Percentiles rank a stretch among this genome's conserved stretches.
Evolutionary conservation across 148 eudicot genomes (phyloP).

Genomic region (Pharnaceum exiguum): DNA sequence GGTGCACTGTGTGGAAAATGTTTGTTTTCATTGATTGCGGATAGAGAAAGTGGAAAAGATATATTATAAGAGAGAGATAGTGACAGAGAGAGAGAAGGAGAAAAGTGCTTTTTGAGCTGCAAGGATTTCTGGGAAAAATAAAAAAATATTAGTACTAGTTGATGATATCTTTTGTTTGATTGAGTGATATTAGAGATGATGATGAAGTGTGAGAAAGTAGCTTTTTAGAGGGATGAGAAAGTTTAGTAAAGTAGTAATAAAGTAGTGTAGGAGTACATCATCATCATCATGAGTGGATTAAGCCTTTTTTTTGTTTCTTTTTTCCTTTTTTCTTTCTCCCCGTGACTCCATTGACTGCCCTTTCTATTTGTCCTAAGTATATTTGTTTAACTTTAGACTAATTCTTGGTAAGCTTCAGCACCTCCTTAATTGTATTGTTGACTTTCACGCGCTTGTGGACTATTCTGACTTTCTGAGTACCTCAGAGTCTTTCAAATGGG

Average conservation of each 20-base stretch:
- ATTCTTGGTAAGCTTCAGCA: no score
- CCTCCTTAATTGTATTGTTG: no score
- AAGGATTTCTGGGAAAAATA: slow-evolving; percentile 17
- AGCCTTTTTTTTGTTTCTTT: no score
- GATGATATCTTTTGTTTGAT: not conserved
- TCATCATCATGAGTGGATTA: slow-evolving; percentile 15
- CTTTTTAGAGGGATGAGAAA: slow-evolving; percentile 23
- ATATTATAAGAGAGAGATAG: slow-evolving; percentile 1
- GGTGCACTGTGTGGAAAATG: slow-evolving; percentile 19
- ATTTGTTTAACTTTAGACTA: no score
- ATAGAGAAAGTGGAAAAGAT: slow-evolving; percentile 13
- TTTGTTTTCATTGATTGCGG: slow-evolving; percentile 30
- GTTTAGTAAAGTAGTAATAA: no score
- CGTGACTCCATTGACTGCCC: slow-evolving; percentile 11
- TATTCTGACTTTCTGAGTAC: no score
- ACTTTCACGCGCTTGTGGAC: no score
- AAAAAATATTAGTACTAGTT: not conserved
- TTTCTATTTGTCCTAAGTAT: no score
- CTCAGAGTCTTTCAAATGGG: no score
- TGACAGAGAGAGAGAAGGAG: slow-evolving; percentile 9
- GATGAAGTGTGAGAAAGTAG: slow-evolving; percentile 17
- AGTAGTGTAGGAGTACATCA: no score
- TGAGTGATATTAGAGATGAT: slow-evolving; percentile 25
- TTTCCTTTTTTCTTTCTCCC: not conserved
- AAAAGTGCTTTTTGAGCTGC: slow-evolving; percentile 3